Evolutionary conservation across 371 early-diverging fungal genomes (phyloP), one percentile per base, ranked within the genome.

Genomic region (Mortierella sp.): DNA sequence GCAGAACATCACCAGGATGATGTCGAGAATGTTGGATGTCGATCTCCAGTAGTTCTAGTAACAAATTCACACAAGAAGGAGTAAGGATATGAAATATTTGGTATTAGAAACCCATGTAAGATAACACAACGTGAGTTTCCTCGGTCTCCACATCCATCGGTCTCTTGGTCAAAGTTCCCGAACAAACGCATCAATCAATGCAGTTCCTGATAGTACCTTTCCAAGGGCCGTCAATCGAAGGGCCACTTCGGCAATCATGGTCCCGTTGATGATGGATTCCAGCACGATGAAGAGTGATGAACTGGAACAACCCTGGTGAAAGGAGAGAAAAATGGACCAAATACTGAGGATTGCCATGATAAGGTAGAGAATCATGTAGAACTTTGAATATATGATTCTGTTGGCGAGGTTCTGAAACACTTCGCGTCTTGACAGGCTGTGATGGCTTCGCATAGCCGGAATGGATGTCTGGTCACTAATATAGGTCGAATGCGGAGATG

Each of bases 211-310:
- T 2, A 39, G 31, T 88, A 93, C 95, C 88, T 90, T 88, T 65
- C 93, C 90, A 26, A 94, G 84, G 3, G 95, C 95, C 8, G 93
- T 69, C 45, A 93, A 75, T 41, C 95, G 88, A 16, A 94, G 85
- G 9, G 86, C 86, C 10, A 94, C 94, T 79, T 95, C 95, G 29
- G 90, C 81, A 67, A 94, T 92, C 94, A 95, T 94, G 47, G 92
- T 90, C 4, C 90, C 75, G 70, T 94, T 94, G 70, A 95, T 90
- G n/a, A 93, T 86, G 29, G 88, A 87, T 70, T 95, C 95, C 39
- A 94, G 88, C 24, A 92, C 76, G 65, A 90, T 87, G 73, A 90
- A 91, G 24, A 89, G 70, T 5, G 89, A 80, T 19, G 90, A 91
- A 52, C 89, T 89, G 37, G 77, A 77, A 37, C 83, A 82, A 14